phyloP scores from a whole-genome alignment of 1,284 basidiomycete species.

The Moniliella sp. region DNA sequence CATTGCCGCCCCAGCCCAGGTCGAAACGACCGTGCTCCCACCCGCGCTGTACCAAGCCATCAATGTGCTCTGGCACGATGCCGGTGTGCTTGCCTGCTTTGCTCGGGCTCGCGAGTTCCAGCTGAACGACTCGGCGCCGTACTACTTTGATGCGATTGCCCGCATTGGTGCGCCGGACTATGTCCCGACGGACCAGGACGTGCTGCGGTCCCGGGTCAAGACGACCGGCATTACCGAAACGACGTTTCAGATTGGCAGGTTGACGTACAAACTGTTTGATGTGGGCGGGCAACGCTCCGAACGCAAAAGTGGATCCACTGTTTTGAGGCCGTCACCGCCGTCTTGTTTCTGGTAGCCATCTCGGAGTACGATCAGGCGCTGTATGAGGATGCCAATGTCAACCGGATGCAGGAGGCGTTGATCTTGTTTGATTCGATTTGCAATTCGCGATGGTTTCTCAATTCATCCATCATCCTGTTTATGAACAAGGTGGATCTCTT shows the following conservation, averaged over 20 bases:
- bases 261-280: conserved; percentile 14
- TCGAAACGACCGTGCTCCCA: no score
- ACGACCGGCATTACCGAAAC: conserved; percentile 13
- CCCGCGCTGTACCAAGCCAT: no score
- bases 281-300: conserved; percentile 11
- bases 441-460: conserved; percentile 4
- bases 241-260: conserved; percentile 6
- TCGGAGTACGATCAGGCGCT: conserved; percentile 11
- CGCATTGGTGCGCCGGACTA: conserved; percentile 5
- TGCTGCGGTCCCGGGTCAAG: conserved; percentile 14
- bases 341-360: conserved; percentile 17
- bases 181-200: conserved; percentile 10
- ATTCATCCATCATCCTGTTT: conserved; percentile 11
- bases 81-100: no score
- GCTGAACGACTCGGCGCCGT: no score
- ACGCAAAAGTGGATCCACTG: conserved; percentile 10
- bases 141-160: conserved; percentile 8
- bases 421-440: conserved; percentile 8
- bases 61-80: no score
- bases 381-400: conserved; percentile 7
- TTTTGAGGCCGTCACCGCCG: conserved; percentile 8
- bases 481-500: conserved; percentile 18
- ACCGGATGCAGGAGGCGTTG: conserved; percentile 10
- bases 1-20: no score
- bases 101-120: no score